Evolutionary conservation across 2,329 filamentous ascomycete genomes (phyloP), one percentile per base, ranked within the genome.

Genomic region (Bertia moriformis): DNA sequence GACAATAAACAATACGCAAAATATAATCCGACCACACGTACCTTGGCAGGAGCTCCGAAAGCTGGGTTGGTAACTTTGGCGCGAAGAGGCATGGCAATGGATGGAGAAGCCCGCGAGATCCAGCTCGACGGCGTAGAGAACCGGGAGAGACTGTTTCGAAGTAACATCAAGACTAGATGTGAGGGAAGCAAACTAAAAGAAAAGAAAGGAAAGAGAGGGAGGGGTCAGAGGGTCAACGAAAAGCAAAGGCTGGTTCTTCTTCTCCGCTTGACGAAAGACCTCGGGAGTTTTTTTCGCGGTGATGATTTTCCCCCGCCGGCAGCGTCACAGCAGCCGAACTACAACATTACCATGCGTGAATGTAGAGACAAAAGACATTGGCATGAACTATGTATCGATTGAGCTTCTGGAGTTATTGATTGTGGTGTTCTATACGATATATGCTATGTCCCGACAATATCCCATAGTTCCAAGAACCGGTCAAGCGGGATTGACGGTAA

Each of bases 11-110:
- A 29, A n/a, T 10, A 29, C 24, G 10, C 10, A 10, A 29, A 10
- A 29, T n/a, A 29, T 29, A 10, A 29, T 10, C 24, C 24, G 24
- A n/a, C 10, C 24, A 10, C 24, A 29, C 10, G 24, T 55, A 72
- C 66, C 54, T 53, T 60, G 47, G 63, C 57, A 47, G 58, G 55
- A 40, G 58, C 59, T 44, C 50, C 55, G 48, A 68, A 63, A 22
- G 62, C 65, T 44, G 68, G 62, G 51, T 65, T 63, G 45, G 59
- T 62, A 46, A 76, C 63, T 49, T 70, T 75, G 40, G 72, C 73
- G 56, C 67, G 69, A 42, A 78, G 59, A 56, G 73, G 73, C 73
- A 78, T 78, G 41, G 48, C 58, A 39, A 48, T 41, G 43, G 54
- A 48, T 19, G 52, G 49, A 47, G 51, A 51, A 54, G 59, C 58